Percentiles rank a stretch among this genome's conserved stretches.
These are phyloP conservation scores for Pseudozyma thailandica DNA, from an alignment of 1,284 basidiomycete species.

Conservation along the genomic window DNA sequence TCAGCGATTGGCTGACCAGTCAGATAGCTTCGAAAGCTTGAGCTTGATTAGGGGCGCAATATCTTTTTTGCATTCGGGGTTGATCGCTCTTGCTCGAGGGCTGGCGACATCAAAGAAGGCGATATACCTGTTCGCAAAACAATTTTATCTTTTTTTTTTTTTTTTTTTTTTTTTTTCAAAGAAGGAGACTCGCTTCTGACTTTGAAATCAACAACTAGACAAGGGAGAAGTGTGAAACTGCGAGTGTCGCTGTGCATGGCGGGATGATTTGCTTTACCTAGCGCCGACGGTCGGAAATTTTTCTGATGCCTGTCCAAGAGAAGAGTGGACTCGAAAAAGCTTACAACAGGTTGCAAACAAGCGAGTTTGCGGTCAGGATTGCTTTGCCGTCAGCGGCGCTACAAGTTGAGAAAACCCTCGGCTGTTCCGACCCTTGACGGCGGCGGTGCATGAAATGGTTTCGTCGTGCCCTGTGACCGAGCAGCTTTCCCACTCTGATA, in stretches of 20 bases:
- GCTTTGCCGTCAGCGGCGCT: slow-evolving; percentile 17
- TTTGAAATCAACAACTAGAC: slow-evolving; percentile 1
- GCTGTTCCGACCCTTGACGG: slow-evolving; percentile 1
- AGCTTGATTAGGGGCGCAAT: slow-evolving; percentile 1
- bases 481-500: background rate
- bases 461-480: slow-evolving; percentile 6
- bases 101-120: too few relatives aligned
- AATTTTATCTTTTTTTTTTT: too few relatives aligned
- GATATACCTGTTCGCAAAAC: too few relatives aligned
- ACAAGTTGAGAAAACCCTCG: background rate
- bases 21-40: slow-evolving; percentile 5
- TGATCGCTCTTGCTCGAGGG: slow-evolving; percentile 5
- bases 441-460: slow-evolving; percentile 4
- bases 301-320: too few relatives aligned
- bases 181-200: slow-evolving; percentile 2
- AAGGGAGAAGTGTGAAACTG: background rate
- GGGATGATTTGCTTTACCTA: background rate
- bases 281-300: slow-evolving; percentile 6
- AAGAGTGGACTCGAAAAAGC: too few relatives aligned
- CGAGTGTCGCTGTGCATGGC: background rate
- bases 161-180: background rate
- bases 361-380: too few relatives aligned
- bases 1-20: slow-evolving; percentile 18
- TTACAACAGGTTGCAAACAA: too few relatives aligned
- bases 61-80: background rate